Percentiles rank a stretch among this genome's conserved stretches.
These are phyloP conservation scores for Silene noctiflora DNA, from an alignment of 179 eudicot genomes.

Conservation along the genomic window DNA sequence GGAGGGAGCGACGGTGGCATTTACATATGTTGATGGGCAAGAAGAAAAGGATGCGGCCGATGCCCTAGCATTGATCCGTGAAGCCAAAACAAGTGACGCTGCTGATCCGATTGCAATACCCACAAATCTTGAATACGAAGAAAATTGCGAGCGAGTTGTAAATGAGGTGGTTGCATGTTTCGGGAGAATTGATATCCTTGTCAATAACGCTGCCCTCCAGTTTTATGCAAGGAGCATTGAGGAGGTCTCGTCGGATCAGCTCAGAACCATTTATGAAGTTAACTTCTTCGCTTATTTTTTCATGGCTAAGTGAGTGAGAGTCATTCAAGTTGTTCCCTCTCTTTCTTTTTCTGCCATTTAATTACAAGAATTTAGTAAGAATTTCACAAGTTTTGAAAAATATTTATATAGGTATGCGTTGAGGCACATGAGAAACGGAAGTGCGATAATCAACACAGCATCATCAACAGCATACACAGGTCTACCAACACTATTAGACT, in stretches of 20 bases:
- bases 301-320: constrained; percentile 48
- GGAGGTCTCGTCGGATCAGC: constrained; percentile 47
- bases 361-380: no score
- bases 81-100: constrained; percentile 41
- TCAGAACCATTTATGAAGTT: constrained; percentile 69
- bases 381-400: no score
- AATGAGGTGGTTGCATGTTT: constrained; percentile 33
- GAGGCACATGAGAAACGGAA: constrained; percentile 76
- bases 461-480: constrained; percentile 68
- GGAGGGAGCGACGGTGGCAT: constrained; percentile 85
- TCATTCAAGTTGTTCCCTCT: neutral
- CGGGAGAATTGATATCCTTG: constrained; percentile 53
- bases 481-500: constrained; percentile 52
- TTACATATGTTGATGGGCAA: constrained; percentile 61
- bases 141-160: no score
- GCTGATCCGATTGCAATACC: constrained; percentile 63
- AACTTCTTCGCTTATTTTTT: constrained; percentile 71
- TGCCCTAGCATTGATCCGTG: constrained; percentile 40
- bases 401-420: constrained; percentile 26
- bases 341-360: no score
- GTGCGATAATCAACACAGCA: constrained; percentile 68
- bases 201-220: no score
- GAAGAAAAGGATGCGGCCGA: constrained; percentile 72
- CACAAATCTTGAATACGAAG: constrained; percentile 46
- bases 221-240: no score